These are phyloP conservation scores for Paraphaeosphaeria minitans DNA, from an alignment of 2,329 filamentous ascomycete genomes.

Conservation along the genomic window DNA sequence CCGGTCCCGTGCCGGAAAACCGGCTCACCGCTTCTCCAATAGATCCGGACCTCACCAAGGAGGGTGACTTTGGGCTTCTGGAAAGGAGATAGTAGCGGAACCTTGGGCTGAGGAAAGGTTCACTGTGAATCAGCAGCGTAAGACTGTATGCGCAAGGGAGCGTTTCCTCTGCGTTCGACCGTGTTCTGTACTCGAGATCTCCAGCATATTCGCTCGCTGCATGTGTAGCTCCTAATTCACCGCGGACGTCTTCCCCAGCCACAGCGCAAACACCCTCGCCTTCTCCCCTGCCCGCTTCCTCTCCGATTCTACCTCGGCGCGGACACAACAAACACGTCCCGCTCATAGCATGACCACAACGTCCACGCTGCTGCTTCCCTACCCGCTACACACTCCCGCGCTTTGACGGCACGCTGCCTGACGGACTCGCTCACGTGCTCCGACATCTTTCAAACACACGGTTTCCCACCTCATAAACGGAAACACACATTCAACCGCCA, in stretches of 20 bases:
- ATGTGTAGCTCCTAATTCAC: constrained; percentile 1
- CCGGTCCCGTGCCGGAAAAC: background rate
- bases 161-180: background rate
- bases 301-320: background rate
- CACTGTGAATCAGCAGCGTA: constrained; percentile 2
- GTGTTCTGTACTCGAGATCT: background rate
- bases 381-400: constrained; percentile 12
- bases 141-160: background rate
- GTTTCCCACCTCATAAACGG: constrained; percentile 7
- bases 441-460: constrained; percentile 1
- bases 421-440: background rate
- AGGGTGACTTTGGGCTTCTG: background rate
- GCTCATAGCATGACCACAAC: constrained; percentile 18
- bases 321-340: background rate
- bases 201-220: background rate
- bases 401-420: constrained; percentile 23
- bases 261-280: background rate
- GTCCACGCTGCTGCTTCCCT: constrained; percentile 5
- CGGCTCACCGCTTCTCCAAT: constrained; percentile 9
- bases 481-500: constrained; percentile 17
- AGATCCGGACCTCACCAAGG: constrained; percentile 5
- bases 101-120: background rate
- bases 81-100: background rate
- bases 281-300: background rate
- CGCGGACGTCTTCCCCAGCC: background rate